phyloP scores from a whole-genome alignment of 1,139 yeast genomes.

The Yamadazyma taylorii region DNA sequence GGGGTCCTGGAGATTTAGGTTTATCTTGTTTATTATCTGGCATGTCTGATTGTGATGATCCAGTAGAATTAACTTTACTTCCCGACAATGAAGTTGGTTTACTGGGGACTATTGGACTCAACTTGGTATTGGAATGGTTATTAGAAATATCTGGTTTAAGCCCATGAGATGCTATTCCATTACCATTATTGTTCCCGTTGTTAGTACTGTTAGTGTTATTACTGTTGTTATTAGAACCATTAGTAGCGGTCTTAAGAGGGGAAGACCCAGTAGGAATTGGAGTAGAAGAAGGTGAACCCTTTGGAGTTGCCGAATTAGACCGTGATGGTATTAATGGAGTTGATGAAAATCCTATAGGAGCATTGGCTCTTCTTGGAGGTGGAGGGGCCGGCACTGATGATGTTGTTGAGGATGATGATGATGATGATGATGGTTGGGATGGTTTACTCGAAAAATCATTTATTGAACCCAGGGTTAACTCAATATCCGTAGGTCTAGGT shows the following conservation, averaged over 20 bases:
- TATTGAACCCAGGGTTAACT: slow-evolving; percentile 3
- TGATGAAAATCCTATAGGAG: slow-evolving; percentile 39
- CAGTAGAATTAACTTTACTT: slow-evolving; percentile 10
- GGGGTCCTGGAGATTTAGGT: slow-evolving; percentile 15
- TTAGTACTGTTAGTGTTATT: slow-evolving; percentile 5
- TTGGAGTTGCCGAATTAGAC: slow-evolving; percentile 31
- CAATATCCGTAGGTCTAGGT: slow-evolving; percentile 21
- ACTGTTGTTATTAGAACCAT: too few species aligned
- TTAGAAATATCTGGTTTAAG: slow-evolving; percentile 11
- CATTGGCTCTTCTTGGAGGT: slow-evolving; percentile 24
- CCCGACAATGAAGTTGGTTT: slow-evolving; percentile 33
- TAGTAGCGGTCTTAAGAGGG: not conserved
- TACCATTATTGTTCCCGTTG: slow-evolving; percentile 5
- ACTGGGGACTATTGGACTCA: slow-evolving; percentile 38
- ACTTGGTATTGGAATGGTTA: slow-evolving; percentile 8
- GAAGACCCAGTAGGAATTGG: slow-evolving; percentile 7
- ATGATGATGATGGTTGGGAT: not conserved
- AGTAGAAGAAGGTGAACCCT: slow-evolving; percentile 14
- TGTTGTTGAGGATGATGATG: slow-evolving; percentile 4
- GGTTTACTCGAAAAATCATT: not conserved
- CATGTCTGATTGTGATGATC: slow-evolving; percentile 8
- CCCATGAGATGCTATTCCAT: slow-evolving; percentile 4
- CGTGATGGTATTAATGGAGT: slow-evolving; percentile 43
- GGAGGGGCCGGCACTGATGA: slow-evolving; percentile 26
- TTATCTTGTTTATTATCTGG: slow-evolving; percentile 3